Base-by-base conservation (phyloP, 345 rosid species). In the Sisymbrium altissimum region DNA sequence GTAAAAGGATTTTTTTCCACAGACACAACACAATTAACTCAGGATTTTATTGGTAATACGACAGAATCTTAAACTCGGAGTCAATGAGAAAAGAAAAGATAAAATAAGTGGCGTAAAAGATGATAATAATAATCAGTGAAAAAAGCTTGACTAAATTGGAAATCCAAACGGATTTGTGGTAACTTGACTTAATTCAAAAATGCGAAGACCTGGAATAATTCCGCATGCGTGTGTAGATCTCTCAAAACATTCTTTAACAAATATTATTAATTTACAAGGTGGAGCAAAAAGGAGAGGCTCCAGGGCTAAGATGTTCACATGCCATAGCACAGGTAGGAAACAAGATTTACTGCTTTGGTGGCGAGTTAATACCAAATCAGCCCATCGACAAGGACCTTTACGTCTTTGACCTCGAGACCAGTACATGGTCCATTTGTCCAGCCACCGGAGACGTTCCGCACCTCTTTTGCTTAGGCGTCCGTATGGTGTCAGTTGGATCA, bases 261-360 rank as follows among this genome's bases (percentile, higher is more conserved):
- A 13, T 29, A 15, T 32, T 54, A 33, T 35, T 10, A 21, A 65
- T 21, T 21, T 18, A 40, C 12, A 13, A 75, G 79, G 53, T 68
- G 66, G 79, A 68, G 56, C 74, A 75, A 61, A 68, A 32, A 32
- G 74, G 74, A 75, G 49, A 52, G 25, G 29, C 5, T 19, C 79
- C 75, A 17, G 70, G 75, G 5, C 57, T 8, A 50, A 68, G 79
- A 76, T 58, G 79, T 49, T 52, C 80, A 38, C 75, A 76, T 64
- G 75, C 25, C 25, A 76, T 76, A 70, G 66, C 80, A 43, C 63
- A 52, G 10, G 71, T 76, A n/a, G 75, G 80, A 12, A 35, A 76
- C 74, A 76, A 55, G 70, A 54, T 63, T 10, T 69, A 75, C 64
- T 12, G 74, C 3, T 75, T 75, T 62, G 79, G 79, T 40, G 79